Conservation (phyloP, 2,329 filamentous ascomycete species). For the Orbilia ellipsospora region DNA sequence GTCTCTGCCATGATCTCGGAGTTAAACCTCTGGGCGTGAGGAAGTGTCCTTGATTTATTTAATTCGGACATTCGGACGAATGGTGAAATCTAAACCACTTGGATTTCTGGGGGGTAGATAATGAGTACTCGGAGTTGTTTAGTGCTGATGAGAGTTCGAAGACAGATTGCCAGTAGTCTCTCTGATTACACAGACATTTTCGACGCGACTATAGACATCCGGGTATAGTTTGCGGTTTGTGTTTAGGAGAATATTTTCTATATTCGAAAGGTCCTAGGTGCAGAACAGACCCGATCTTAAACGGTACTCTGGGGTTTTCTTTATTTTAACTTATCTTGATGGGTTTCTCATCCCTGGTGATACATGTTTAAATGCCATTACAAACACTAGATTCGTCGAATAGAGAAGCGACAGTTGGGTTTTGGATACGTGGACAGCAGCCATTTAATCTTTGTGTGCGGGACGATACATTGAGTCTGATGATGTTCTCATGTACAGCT, state of each 20-base stretch:
- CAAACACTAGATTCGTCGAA: background rate
- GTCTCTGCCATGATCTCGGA: conserved; percentile 12
- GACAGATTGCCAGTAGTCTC: too few species aligned
- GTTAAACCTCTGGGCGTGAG: background rate
- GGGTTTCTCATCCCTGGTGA: background rate
- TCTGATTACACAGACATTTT: too few species aligned
- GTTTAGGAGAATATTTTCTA: background rate
- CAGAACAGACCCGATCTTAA: background rate
- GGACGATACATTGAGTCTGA: conserved; percentile 40
- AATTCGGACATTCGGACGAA: too few species aligned
- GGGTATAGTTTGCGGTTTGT: too few species aligned
- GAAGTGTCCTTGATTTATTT: background rate
- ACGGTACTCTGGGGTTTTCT: conserved; percentile 1
- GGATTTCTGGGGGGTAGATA: too few species aligned
- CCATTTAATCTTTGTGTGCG: conserved; percentile 28
- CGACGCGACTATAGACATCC: too few species aligned
- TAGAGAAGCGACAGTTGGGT: conserved; percentile 16
- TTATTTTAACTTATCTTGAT: background rate
- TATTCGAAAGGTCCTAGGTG: background rate
- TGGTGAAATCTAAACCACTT: too few species aligned
- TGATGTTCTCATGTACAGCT: conserved; percentile 25
- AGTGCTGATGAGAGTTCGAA: too few species aligned
- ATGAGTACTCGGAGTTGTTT: too few species aligned
- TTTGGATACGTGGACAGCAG: conserved; percentile 55
- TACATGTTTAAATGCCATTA: background rate